Evolutionary conservation across 441 rosid genomes (phyloP), one percentile per base, ranked within the genome.

Genomic region (Geranium incanum): DNA sequence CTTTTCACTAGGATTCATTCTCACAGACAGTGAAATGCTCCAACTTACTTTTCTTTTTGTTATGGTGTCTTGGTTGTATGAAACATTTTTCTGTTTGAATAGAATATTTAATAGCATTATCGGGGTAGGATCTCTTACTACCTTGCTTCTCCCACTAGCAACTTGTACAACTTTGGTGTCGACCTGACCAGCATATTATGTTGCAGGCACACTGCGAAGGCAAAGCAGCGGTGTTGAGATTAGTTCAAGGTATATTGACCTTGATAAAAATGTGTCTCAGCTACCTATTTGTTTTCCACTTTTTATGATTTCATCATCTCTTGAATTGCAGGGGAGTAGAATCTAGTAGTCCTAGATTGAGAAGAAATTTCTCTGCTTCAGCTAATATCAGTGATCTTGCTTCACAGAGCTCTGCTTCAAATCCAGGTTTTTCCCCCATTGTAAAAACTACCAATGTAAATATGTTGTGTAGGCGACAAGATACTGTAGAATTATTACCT

Each of bases 201-300:
- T 64, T 78, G 55, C 80, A 86, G 96, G 92, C 67, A 76, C 81
- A 37, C 69, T 91, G 68, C 78, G 88, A 78, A 87, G 91, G 80
- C 98, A 86, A 79, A 72, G 83, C 78, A 94, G 96, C 59, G 88
- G 92, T 15, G 78, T 79, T 6, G 92, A 91, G 74, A 78, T 88
- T 67, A 72, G 78, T 71, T 83, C 87, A 59, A 84, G 93, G 98
- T 48, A 48, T 91, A 80, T 60, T 68, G 57, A 45, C 59, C 3
- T 38, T 33, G 71, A 68, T 66, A 39, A 2, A 11, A 15, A 48
- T 28, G 16, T 9, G 16, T 9, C 5, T 1, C 45, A 66, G 57
- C 38, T 37, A 16, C 63, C 5, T 19, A 11, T 48, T 52, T 13
- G 19, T 55, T 23, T 67, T 63, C 37, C 43, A 4, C 41, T 38